phyloP scores from a whole-genome alignment of 2,329 filamentous ascomycete genomes.

The Verticillium alfalfae region DNA sequence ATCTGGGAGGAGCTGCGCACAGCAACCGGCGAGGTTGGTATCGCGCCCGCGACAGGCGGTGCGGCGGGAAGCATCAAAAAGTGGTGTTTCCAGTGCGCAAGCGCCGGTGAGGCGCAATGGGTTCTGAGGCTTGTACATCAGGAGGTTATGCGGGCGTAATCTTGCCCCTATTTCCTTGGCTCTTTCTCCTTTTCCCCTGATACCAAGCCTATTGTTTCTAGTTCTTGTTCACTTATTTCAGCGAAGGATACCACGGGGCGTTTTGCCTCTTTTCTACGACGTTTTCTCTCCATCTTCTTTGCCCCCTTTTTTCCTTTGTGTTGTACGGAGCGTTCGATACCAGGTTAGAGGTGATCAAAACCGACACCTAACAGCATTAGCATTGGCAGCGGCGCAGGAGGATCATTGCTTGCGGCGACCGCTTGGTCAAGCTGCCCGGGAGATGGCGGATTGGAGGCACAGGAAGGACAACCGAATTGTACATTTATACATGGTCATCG shows the following conservation, averaged over 20 bases:
- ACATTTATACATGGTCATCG: not conserved
- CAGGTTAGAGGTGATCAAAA: not conserved
- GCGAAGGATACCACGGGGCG: not conserved
- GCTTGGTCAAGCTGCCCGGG: not conserved
- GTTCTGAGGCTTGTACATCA: constrained; percentile 52
- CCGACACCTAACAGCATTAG: not conserved
- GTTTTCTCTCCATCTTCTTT: not conserved
- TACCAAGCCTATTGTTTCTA: not conserved
- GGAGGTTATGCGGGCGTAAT: constrained; percentile 37
- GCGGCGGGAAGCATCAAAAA: constrained; percentile 52
- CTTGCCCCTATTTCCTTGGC: not conserved
- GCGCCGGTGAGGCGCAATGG: constrained; percentile 47
- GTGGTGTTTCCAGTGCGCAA: constrained; percentile 59
- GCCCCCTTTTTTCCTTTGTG: not conserved
- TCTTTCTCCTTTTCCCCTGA: not conserved
- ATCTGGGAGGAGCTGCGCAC: constrained; percentile 76
- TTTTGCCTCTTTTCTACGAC: not conserved
- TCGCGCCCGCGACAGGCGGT: constrained; percentile 44
- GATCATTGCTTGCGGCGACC: not conserved
- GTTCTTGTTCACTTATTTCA: not conserved
- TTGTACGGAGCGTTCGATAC: not conserved
- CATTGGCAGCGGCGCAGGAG: not conserved
- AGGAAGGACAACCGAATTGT: not conserved
- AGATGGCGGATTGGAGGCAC: not conserved
- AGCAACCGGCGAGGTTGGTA: constrained; percentile 49